Conservation (phyloP, 2,329 filamentous ascomycete genomes). For the Cladosporium velox region DNA sequence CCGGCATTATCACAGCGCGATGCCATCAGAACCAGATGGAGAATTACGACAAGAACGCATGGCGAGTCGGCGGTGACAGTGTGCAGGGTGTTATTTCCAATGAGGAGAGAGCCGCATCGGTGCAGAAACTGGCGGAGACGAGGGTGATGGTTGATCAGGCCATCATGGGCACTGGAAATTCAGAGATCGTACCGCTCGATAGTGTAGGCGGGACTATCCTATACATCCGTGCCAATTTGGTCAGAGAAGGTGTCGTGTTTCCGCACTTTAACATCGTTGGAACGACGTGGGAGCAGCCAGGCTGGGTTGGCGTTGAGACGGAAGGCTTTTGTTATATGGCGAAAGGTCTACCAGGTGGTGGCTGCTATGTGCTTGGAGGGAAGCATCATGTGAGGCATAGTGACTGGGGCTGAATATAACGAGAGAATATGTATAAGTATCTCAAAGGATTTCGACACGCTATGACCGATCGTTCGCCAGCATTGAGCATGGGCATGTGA, state of each 20-base stretch:
- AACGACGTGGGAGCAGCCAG: constrained; percentile 40
- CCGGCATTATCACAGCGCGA: constrained; percentile 39
- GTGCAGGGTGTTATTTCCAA: constrained; percentile 16
- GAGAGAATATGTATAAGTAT: background rate
- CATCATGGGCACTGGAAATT: constrained; percentile 31
- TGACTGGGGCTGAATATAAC: constrained; percentile 24
- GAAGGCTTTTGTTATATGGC: constrained; percentile 41
- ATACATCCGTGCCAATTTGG: constrained; percentile 38
- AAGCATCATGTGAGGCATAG: constrained; percentile 25
- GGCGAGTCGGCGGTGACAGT: constrained; percentile 25
- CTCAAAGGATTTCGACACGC: background rate
- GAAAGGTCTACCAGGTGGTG: constrained; percentile 21
- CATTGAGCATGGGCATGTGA: background rate
- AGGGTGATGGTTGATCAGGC: constrained; percentile 26
- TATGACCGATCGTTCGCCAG: background rate
- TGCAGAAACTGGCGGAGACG: constrained; percentile 18
- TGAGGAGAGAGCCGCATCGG: constrained; percentile 16
- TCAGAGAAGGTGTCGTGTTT: constrained; percentile 40
- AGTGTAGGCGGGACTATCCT: constrained; percentile 42
- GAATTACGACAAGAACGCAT: constrained; percentile 44
- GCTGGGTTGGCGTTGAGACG: constrained; percentile 42
- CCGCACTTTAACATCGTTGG: constrained; percentile 40
- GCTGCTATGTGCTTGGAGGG: constrained; percentile 27
- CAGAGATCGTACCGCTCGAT: constrained; percentile 39
- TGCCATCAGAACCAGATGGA: constrained; percentile 37